Percentiles rank a stretch among this genome's conserved stretches.
Conservation (phyloP, 1,139 yeast species). For the Schwanniomyces etchellsii region DNA sequence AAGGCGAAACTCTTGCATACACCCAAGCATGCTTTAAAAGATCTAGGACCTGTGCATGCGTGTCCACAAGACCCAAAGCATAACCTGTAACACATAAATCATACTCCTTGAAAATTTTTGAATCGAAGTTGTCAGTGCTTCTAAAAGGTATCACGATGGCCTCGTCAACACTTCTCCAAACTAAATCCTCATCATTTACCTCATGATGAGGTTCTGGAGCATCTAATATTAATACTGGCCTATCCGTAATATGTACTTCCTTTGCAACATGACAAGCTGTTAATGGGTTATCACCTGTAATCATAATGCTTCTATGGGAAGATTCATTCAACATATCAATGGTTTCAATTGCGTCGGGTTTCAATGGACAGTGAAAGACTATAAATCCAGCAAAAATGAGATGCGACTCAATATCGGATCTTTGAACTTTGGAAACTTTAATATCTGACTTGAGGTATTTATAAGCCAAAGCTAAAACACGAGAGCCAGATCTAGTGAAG, state of each 20-base stretch:
- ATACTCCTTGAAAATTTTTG: slow-evolving; percentile 53
- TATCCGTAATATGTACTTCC: slow-evolving; percentile 81
- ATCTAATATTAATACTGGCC: slow-evolving; percentile 80
- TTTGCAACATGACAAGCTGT: slow-evolving; percentile 98
- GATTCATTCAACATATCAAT: slow-evolving; percentile 91
- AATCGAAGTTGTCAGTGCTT: slow-evolving; percentile 54
- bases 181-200: slow-evolving; percentile 52
- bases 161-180: slow-evolving; percentile 85
- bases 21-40: slow-evolving; percentile 91
- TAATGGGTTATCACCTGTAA: slow-evolving; percentile 97
- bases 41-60: slow-evolving; percentile 62
- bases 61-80: slow-evolving; percentile 64
- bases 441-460: slow-evolving; percentile 57
- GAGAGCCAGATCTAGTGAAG: slow-evolving; percentile 91
- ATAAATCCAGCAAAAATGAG: slow-evolving; percentile 86
- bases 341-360: slow-evolving; percentile 86
- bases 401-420: slow-evolving; percentile 72
- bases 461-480: slow-evolving; percentile 92
- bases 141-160: slow-evolving; percentile 65
- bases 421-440: slow-evolving; percentile 47
- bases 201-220: slow-evolving; percentile 66
- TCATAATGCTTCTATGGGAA: slow-evolving; percentile 93
- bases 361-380: slow-evolving; percentile 96
- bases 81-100: slow-evolving; percentile 94
- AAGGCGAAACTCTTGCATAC: slow-evolving; percentile 95